Percentiles rank a stretch among this genome's conserved stretches.
These are phyloP conservation scores for Agaricus blazei DNA, from an alignment of 768 basidiomycete genomes.

Conservation along the genomic window DNA sequence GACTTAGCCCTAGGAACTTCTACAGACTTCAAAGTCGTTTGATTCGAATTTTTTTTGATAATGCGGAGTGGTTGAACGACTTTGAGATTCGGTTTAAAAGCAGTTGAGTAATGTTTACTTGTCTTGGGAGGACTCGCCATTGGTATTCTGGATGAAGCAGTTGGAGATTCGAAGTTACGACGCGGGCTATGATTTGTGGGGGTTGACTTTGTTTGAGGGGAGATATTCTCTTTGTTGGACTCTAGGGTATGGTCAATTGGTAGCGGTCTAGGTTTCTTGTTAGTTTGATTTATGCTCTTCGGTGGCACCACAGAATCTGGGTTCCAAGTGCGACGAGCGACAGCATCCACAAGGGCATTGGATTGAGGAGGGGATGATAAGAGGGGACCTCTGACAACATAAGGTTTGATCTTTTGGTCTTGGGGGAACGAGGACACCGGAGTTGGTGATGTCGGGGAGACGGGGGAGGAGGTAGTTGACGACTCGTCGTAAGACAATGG, in stretches of 20 bases:
- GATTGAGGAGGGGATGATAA: neutral
- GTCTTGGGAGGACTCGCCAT: neutral
- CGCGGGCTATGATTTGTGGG: too few relatives aligned
- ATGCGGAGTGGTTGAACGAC: neutral
- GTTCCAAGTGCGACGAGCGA: neutral
- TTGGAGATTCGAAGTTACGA: neutral
- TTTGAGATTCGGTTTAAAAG: neutral
- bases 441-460: neutral
- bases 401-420: neutral
- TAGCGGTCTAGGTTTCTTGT: too few relatives aligned
- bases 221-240: conserved; percentile 5
- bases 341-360: neutral
- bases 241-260: neutral
- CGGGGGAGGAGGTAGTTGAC: neutral
- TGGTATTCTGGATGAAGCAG: neutral
- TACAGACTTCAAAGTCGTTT: neutral
- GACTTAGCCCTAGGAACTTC: neutral
- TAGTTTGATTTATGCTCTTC: neutral
- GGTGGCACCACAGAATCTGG: too few relatives aligned
- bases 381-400: neutral
- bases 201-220: neutral
- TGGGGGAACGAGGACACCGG: neutral
- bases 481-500: neutral
- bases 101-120: neutral
- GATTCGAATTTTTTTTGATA: neutral